Percentiles rank a stretch among this genome's conserved stretches.
Evolutionary conservation across 371 early-diverging fungal genomes (phyloP).

Genomic region (Mortierella sp.): DNA sequence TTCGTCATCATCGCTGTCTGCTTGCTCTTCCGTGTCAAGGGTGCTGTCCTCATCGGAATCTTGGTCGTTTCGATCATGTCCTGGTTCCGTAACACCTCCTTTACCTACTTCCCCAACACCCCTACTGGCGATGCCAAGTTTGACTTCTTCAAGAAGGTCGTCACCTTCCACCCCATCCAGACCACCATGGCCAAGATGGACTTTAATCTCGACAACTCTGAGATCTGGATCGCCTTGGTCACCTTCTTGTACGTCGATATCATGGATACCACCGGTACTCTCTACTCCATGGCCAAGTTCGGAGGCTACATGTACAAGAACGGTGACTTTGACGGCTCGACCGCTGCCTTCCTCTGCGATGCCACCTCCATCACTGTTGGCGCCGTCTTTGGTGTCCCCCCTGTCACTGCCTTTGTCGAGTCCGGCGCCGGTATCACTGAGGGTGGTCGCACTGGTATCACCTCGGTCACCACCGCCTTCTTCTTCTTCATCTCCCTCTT

Average conservation of each 20-base stretch:
- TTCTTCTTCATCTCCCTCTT: constrained; percentile 84
- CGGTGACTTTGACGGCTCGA: constrained; percentile 85
- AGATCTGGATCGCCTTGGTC: constrained; percentile 85
- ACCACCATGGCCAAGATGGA: constrained; percentile 73
- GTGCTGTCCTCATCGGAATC: constrained; percentile 81
- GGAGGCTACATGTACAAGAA: constrained; percentile 82
- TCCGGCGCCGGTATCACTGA: constrained; percentile 88
- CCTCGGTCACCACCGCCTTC: constrained; percentile 76
- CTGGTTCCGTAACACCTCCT: constrained; percentile 74
- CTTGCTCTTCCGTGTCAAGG: constrained; percentile 78
- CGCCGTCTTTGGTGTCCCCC: constrained; percentile 80
- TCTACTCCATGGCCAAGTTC: constrained; percentile 86
- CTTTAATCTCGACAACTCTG: constrained; percentile 70
- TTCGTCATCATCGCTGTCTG: constrained; percentile 77
- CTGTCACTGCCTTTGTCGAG: constrained; percentile 85
- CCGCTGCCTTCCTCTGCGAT: constrained; percentile 80
- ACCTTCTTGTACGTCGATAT: constrained; percentile 89
- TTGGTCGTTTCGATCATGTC: constrained; percentile 77
- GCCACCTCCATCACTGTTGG: constrained; percentile 77
- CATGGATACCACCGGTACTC: constrained; percentile 85
- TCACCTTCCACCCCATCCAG: constrained; percentile 74
- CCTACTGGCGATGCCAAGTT: constrained; percentile 72
- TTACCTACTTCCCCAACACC: constrained; percentile 85
- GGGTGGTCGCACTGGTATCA: constrained; percentile 86
- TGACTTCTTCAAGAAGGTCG: constrained; percentile 82